Evolutionary conservation across 176 grass and related monocot genomes (phyloP), one percentile per base, ranked within the genome.

Genomic region (Otatea glauca): DNA sequence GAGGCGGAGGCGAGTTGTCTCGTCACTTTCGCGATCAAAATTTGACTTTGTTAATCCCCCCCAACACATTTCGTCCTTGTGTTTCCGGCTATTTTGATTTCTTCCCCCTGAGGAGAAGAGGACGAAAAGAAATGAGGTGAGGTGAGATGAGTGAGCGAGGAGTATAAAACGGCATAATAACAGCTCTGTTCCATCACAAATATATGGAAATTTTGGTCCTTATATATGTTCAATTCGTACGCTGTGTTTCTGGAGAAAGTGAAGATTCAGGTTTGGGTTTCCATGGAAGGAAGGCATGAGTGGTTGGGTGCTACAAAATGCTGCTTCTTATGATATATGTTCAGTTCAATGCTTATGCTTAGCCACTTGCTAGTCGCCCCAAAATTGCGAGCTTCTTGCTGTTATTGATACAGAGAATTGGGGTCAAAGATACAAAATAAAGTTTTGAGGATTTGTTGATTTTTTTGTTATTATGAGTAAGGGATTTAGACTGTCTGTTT

Each of bases 41-140:
- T 47, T 15, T 4, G 29, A 29, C 29, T 29, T 1, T 29, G 1
- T 29, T 29, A 29, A 29, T 29, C 5, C 13, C 23, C 65, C 21
- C n/a, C n/a, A n/a, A n/a, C 50, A 27, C 35, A 38, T 73, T 84
- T 58, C 64, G n/a, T 66, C 65, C 65, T 12, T 71, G 78, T 86
- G 79, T 78, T 87, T 90, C 75, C 85, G 81, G 89, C 80, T 80
- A 74, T 75, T 87, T 84, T 80, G 62, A 80, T 37, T 84, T 87
- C 80, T 62, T 55, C 53, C 15, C 14, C 45, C 10, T 74, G 66
- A 70, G 10, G 32, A 78, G 60, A 62, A 37, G 80, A 59, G 68
- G 75, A 44, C 63, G 32, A 15, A 18, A 76, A 65, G 55, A 25
- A 10, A 32, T 44, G 65, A 74, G 86, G 66, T 77, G 78, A 76